Percentiles rank a stretch among this genome's conserved stretches.
Conservation (phyloP, 495 filamentous ascomycete species). For the Astrocystis sublimbata region DNA sequence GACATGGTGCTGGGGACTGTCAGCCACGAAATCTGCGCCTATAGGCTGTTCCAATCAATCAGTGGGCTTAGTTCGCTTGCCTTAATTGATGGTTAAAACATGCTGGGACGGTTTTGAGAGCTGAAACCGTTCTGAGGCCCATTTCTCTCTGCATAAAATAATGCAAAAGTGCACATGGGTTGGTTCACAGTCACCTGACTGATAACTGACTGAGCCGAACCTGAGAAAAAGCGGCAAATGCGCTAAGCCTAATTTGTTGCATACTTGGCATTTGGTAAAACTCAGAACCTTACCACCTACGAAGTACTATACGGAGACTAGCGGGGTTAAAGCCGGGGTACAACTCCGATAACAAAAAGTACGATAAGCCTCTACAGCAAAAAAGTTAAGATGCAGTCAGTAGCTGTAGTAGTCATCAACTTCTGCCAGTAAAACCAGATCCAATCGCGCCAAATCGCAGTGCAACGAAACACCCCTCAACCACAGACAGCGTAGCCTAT, state of each 20-base stretch:
- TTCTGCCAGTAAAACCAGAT: neutral
- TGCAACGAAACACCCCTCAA: neutral
- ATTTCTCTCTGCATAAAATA: neutral
- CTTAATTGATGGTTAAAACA: too few relatives aligned
- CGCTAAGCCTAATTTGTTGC: too few relatives aligned
- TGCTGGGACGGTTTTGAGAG: neutral
- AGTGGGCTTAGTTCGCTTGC: too few relatives aligned
- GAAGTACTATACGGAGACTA: too few relatives aligned
- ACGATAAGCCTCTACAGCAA: conserved; percentile 18
- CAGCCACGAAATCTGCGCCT: neutral
- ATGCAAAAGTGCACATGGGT: neutral
- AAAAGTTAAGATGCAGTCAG: conserved; percentile 25
- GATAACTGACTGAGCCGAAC: neutral
- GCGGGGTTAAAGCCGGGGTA: neutral
- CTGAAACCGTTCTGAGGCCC: neutral
- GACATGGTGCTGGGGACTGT: neutral
- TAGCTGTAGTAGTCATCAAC: too few relatives aligned
- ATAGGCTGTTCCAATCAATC: too few relatives aligned
- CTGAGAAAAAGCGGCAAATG: neutral
- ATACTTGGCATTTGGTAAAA: too few relatives aligned
- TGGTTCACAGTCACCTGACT: neutral
- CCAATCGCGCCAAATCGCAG: neutral
- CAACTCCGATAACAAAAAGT: conserved; percentile 1
- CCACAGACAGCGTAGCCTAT: neutral
- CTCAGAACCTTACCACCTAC: too few relatives aligned